These are phyloP conservation scores for Tricladium varicosporioides DNA, from an alignment of 2,329 filamentous ascomycete genomes.

Conservation along the genomic window DNA sequence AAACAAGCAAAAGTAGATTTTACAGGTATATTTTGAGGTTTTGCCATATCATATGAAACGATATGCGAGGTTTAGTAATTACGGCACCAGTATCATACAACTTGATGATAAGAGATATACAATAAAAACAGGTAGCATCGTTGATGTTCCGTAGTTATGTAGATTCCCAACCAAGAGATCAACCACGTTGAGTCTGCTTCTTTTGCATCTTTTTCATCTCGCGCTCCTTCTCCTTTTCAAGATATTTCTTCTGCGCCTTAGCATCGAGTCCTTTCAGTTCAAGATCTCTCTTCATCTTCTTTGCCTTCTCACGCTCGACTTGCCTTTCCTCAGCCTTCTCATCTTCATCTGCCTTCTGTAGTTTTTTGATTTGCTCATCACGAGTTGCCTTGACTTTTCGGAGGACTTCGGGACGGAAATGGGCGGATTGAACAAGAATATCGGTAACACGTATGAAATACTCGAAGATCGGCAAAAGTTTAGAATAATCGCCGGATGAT, in stretches of 20 bases:
- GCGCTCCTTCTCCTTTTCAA: constrained; percentile 78
- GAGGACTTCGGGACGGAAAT: constrained; percentile 87
- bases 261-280: constrained; percentile 74
- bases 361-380: constrained; percentile 75
- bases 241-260: constrained; percentile 81
- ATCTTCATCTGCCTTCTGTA: constrained; percentile 77
- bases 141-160: no score
- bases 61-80: no score
- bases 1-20: no score
- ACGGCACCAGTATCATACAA: no score
- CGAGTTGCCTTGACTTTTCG: constrained; percentile 80
- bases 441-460: constrained; percentile 87
- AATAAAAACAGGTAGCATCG: no score
- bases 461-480: constrained; percentile 71
- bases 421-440: constrained; percentile 69
- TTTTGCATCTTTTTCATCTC: constrained; percentile 62
- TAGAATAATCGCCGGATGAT: constrained; percentile 60
- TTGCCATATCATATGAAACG: no score
- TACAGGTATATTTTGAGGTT: no score
- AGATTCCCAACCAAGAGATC: not conserved
- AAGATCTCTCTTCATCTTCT: constrained; percentile 86
- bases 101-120: no score
- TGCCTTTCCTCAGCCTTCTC: constrained; percentile 77
- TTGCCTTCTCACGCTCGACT: constrained; percentile 68
- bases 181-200: constrained; percentile 49